Percentiles rank a stretch among this genome's conserved stretches.
These are phyloP conservation scores for Vigna nakashimae DNA, from an alignment of 306 rosid genomes.

Conservation along the genomic window DNA sequence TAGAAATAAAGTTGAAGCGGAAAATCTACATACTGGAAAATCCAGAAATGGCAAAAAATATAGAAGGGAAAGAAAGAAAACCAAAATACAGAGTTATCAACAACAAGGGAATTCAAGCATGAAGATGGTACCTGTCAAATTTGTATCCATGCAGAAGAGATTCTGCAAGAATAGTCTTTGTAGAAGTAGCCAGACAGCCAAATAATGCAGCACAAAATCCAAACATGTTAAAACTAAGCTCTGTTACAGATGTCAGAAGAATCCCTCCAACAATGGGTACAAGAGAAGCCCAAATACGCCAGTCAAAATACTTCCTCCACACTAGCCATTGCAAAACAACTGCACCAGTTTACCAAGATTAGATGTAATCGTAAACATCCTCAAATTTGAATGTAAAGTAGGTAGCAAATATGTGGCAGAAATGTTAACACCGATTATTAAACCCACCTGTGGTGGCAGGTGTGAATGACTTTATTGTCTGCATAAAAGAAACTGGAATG, in stretches of 20 bases:
- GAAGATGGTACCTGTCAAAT: conserved; percentile 78
- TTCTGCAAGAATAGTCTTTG: conserved; percentile 96
- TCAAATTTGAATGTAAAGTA: conserved; percentile 9
- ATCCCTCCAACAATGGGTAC: conserved; percentile 99
- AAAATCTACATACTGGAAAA: conserved; percentile 16
- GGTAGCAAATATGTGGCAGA: conserved; percentile 12
- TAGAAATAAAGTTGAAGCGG: conserved; percentile 17
- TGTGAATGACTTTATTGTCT: conserved; percentile 96
- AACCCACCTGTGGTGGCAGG: conserved; percentile 94
- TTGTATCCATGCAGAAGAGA: conserved; percentile 94
- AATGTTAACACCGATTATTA: conserved; percentile 18
- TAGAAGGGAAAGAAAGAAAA: conserved; percentile 20
- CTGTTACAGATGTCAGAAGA: conserved; percentile 94
- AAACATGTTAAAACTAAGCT: conserved; percentile 89
- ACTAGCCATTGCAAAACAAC: conserved; percentile 95
- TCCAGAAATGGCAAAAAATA: conserved; percentile 20
- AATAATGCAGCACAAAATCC: conserved; percentile 98
- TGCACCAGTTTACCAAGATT: conserved; percentile 52
- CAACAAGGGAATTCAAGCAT: conserved; percentile 34
- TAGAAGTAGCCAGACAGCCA: conserved; percentile 98
- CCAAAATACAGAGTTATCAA: conserved; percentile 18
- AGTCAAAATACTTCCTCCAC: conserved; percentile 93
- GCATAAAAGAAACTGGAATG: conserved; percentile 99
- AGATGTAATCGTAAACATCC: conserved; percentile 40
- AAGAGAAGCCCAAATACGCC: conserved; percentile 92